Conservation (phyloP, 352 stramenopile species). For the Phytophthora nicotianae region DNA sequence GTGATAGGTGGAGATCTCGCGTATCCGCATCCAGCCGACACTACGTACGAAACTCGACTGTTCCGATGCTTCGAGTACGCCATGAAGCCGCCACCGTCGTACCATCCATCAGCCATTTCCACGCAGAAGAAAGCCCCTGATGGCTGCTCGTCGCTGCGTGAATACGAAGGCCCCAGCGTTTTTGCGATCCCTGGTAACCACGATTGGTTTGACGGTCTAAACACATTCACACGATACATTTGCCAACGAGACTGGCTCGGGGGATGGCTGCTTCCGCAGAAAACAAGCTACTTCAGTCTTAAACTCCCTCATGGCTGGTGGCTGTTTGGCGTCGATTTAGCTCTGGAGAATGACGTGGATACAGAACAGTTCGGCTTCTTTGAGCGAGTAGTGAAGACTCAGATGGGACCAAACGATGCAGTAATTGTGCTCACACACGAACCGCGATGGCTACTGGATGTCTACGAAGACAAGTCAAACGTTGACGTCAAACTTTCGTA, state of each 20-base stretch:
- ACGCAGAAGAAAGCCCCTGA: constrained; percentile 77
- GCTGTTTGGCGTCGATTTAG: constrained; percentile 91
- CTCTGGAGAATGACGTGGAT: constrained; percentile 93
- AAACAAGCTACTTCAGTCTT: constrained; percentile 92
- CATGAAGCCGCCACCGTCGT: constrained; percentile 88
- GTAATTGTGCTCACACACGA: constrained; percentile 94
- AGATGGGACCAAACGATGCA: constrained; percentile 80
- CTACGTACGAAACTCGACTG: constrained; percentile 91
- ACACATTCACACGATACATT: constrained; percentile 92
- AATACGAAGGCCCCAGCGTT: constrained; percentile 75
- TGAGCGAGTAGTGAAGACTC: constrained; percentile 75
- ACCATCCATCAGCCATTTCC: constrained; percentile 90
- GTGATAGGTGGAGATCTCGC: constrained; percentile 93
- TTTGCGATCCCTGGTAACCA: constrained; percentile 92
- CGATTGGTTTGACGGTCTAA: constrained; percentile 95
- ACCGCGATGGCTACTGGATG: constrained; percentile 91
- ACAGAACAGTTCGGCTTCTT: constrained; percentile 94
- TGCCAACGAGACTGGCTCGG: constrained; percentile 92
- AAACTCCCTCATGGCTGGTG: constrained; percentile 92
- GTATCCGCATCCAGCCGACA: constrained; percentile 88
- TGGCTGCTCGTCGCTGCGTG: constrained; percentile 46
- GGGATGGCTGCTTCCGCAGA: constrained; percentile 92
- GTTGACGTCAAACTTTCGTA: constrained; percentile 83
- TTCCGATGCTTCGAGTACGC: constrained; percentile 94
- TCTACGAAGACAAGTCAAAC: constrained; percentile 78